Evolutionary conservation across 345 rosid genomes (phyloP).

Genomic region (Microthlaspi erraticum): DNA sequence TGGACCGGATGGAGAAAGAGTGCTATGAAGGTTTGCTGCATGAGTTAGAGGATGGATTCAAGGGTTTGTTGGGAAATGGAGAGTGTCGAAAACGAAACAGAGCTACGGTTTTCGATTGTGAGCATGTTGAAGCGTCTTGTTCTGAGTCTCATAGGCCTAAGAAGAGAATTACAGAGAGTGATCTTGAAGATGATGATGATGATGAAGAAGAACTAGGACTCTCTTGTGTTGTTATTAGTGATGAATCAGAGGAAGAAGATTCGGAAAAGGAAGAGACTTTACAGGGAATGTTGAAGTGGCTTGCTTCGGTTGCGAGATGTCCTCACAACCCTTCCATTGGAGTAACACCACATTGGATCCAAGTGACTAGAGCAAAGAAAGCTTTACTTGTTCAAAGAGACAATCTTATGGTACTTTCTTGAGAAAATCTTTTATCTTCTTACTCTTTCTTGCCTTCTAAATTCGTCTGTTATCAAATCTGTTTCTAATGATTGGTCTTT

Average conservation of each 20-base stretch:
- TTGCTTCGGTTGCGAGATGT: slow-evolving; percentile 56
- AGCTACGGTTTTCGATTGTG: slow-evolving; percentile 36
- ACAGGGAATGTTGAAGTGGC: slow-evolving; percentile 65
- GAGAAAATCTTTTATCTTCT: slow-evolving; percentile 2
- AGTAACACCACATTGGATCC: slow-evolving; percentile 53
- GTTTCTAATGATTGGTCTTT: slow-evolving; percentile 5
- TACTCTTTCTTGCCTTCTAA: not conserved
- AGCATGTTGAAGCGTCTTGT: slow-evolving; percentile 22
- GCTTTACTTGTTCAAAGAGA: slow-evolving; percentile 49
- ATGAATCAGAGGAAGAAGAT: slow-evolving; percentile 30
- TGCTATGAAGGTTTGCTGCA: slow-evolving; percentile 39
- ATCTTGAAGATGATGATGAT: slow-evolving; percentile 21
- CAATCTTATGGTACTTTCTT: slow-evolving; percentile 43
- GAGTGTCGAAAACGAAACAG: slow-evolving; percentile 33
- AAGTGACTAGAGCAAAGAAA: slow-evolving; percentile 57
- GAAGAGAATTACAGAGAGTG: slow-evolving; percentile 21
- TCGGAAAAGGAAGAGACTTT: slow-evolving; percentile 43
- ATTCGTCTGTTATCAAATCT: not conserved
- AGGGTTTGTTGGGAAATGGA: slow-evolving; percentile 47
- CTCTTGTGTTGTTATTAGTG: slow-evolving; percentile 25
- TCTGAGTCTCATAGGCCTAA: slow-evolving; percentile 22
- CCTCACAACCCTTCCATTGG: slow-evolving; percentile 57
- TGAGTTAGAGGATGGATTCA: slow-evolving; percentile 57
- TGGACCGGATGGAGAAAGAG: slow-evolving; percentile 58
- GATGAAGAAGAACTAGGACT: slow-evolving; percentile 46